phyloP scores from a whole-genome alignment of 2,329 filamentous ascomycete species.

The Nigrograna mackinnonii region DNA sequence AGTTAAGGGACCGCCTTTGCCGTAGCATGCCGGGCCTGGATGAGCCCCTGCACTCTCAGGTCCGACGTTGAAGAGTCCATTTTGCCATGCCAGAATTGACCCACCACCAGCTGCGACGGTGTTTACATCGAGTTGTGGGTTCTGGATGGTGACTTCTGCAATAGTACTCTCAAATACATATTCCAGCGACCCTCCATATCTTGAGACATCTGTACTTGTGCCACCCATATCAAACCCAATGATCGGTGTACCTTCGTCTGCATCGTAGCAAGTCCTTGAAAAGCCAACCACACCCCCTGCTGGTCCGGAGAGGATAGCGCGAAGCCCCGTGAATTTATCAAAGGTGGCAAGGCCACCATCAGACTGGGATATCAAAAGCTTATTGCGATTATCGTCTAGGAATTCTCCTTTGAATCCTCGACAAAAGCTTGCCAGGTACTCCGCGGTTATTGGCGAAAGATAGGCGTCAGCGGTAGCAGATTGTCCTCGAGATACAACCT shows the following conservation, averaged over 20 bases:
- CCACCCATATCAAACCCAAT: conserved; percentile 1
- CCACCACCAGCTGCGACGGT: background rate
- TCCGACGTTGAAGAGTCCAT: background rate
- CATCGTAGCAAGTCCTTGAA: background rate
- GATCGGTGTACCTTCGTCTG: background rate
- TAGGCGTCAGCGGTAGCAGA: background rate
- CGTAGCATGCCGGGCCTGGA: background rate
- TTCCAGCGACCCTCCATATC: background rate
- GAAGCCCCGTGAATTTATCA: background rate
- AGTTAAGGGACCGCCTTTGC: conserved; percentile 1
- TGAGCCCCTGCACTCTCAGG: background rate
- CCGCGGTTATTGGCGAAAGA: background rate
- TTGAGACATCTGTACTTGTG: background rate
- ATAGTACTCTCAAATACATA: background rate
- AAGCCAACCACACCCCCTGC: background rate
- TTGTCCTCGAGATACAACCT: background rate
- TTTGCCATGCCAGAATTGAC: background rate
- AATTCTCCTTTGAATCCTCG: background rate
- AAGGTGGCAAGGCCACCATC: background rate
- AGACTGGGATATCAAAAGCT: background rate
- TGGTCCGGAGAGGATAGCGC: background rate
- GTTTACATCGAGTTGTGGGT: background rate
- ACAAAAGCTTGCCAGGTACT: background rate
- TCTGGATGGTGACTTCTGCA: background rate
- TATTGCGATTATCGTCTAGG: background rate